Evolutionary conservation across 495 filamentous ascomycete genomes (phyloP).

Genomic region (Lindgomyces ingoldianus): DNA sequence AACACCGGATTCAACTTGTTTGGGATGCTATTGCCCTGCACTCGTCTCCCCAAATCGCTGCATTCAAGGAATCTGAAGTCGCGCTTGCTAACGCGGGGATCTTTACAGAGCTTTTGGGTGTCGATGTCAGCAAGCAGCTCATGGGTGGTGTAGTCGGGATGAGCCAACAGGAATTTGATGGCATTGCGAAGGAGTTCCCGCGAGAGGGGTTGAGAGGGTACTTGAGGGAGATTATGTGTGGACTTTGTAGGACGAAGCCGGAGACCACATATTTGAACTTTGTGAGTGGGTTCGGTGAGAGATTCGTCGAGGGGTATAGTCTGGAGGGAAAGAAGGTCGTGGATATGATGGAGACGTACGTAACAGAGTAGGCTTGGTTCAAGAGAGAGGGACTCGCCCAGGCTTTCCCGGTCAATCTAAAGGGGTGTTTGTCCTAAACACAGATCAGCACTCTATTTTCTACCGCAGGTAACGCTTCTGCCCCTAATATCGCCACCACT

Average conservation of each 20-base stretch:
- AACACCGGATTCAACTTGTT: conserved; percentile 48
- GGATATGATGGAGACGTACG: neutral
- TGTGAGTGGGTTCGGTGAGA: conserved; percentile 23
- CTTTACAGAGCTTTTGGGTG: conserved; percentile 44
- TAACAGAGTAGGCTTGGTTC: conserved; percentile 22
- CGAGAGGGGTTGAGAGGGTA: conserved; percentile 40
- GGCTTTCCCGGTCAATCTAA: neutral
- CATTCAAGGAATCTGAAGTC: conserved; percentile 50
- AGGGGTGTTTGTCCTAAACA: neutral
- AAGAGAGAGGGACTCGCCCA: neutral
- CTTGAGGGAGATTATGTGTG: conserved; percentile 44
- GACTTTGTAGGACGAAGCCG: conserved; percentile 46
- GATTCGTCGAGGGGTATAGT: conserved; percentile 28
- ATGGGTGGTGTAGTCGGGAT: conserved; percentile 23
- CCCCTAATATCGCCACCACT: too few relatives aligned
- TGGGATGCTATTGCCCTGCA: conserved; percentile 51
- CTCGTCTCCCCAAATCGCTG: conserved; percentile 42
- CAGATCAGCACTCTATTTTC: too few relatives aligned
- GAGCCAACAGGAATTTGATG: conserved; percentile 42
- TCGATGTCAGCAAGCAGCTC: conserved; percentile 12
- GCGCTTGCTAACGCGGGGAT: conserved; percentile 42
- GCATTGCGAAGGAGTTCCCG: conserved; percentile 41
- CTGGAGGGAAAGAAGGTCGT: conserved; percentile 19
- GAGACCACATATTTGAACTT: conserved; percentile 47
- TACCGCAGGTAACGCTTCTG: too few relatives aligned